Evolutionary conservation across 805 yeast genomes (phyloP).

Genomic region (Nematodospora valgi): DNA sequence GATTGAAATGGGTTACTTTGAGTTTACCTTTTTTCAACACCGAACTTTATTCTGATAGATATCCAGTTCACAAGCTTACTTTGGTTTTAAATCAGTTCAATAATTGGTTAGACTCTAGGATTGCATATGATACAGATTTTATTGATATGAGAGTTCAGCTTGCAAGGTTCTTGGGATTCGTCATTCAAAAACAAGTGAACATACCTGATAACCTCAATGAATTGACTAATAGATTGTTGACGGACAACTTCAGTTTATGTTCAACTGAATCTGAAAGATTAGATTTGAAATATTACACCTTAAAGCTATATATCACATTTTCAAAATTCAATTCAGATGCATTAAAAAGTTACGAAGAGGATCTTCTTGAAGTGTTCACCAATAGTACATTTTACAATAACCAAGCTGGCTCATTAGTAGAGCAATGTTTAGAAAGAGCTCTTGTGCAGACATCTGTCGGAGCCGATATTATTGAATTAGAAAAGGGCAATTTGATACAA

Average conservation of each 20-base stretch:
- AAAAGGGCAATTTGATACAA: conserved; percentile 21
- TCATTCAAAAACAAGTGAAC: conserved; percentile 13
- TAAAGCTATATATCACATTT: conserved; percentile 33
- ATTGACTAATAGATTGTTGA: conserved; percentile 33
- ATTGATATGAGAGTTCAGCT: conserved; percentile 48
- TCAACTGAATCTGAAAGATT: conserved; percentile 32
- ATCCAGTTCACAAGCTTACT: conserved; percentile 62
- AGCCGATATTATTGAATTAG: conserved; percentile 17
- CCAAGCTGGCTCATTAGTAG: conserved; percentile 1
- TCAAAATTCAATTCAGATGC: neutral
- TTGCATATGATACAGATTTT: conserved; percentile 57
- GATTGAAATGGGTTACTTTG: conserved; percentile 46
- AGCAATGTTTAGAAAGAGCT: conserved; percentile 3
- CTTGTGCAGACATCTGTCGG: conserved; percentile 17
- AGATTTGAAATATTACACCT: conserved; percentile 45
- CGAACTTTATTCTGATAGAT: conserved; percentile 26
- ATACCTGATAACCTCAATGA: conserved; percentile 32
- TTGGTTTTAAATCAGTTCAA: conserved; percentile 55
- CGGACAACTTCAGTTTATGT: conserved; percentile 44
- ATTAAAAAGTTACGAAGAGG: conserved; percentile 4
- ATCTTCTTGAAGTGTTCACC: conserved; percentile 4
- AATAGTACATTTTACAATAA: neutral
- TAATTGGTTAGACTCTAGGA: conserved; percentile 60
- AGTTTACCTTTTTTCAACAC: conserved; percentile 40
- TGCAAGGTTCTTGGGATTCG: conserved; percentile 40